These are phyloP conservation scores for Calocera viscosa DNA, from an alignment of 768 basidiomycete species.

Conservation along the genomic window DNA sequence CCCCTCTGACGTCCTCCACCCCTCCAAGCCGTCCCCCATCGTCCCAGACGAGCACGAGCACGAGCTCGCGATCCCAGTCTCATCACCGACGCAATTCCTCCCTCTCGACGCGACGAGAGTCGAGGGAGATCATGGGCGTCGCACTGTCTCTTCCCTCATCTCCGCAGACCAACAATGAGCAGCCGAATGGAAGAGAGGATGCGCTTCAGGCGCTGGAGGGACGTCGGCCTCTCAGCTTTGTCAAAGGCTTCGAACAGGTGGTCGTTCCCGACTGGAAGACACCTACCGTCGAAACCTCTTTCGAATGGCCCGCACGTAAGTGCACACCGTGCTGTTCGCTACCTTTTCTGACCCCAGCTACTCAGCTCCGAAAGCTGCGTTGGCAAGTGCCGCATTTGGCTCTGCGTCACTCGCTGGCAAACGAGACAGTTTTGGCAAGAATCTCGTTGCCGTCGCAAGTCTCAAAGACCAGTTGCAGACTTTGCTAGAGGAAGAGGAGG, in stretches of 20 bases:
- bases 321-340: neutral
- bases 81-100: conserved; percentile 78
- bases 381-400: neutral
- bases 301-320: conserved; percentile 37
- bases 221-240: conserved; percentile 29
- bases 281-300: conserved; percentile 44
- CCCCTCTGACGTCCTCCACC: neutral
- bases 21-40: neutral
- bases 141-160: conserved; percentile 46
- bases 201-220: conserved; percentile 84
- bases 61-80: conserved; percentile 39
- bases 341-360: neutral
- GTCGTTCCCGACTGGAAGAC: conserved; percentile 63
- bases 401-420: conserved; percentile 41
- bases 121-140: conserved; percentile 82
- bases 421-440: conserved; percentile 68
- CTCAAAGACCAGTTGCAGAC: conserved; percentile 69
- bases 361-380: neutral
- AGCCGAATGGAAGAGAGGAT: conserved; percentile 60
- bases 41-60: neutral
- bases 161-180: conserved; percentile 50
- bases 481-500: conserved; percentile 75
- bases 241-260: conserved; percentile 47
- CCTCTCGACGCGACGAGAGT: conserved; percentile 80
- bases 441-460: conserved; percentile 42